Conservation (phyloP, 139 green algal genomes). For the Nannochloris sp. region DNA sequence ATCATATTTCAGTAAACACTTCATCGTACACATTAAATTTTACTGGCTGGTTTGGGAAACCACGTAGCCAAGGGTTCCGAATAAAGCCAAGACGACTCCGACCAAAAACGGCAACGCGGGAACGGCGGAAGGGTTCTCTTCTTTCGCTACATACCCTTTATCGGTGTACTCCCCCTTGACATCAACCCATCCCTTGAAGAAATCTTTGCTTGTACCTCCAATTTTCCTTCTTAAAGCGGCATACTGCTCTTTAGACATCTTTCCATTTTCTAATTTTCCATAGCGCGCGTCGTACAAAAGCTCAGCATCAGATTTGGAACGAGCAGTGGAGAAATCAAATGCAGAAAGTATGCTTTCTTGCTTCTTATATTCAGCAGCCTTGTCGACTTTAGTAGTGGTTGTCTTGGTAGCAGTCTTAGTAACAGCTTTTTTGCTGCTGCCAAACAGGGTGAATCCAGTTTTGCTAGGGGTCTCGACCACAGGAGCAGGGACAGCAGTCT, state of each 20-base stretch:
- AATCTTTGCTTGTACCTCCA: conserved; percentile 35
- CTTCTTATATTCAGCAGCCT: conserved; percentile 24
- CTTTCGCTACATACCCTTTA: conserved; percentile 32
- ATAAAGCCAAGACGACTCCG: conserved; percentile 39
- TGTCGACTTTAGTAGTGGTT: conserved; percentile 7
- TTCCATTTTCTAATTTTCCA: conserved; percentile 42
- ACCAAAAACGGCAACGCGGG: conserved; percentile 53
- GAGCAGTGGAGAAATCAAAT: conserved; percentile 51
- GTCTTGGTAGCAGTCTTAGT: not conserved
- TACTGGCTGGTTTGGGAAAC: conserved; percentile 34
- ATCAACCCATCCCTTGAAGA: conserved; percentile 56
- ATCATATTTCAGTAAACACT: not conserved
- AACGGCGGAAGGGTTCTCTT: conserved; percentile 24
- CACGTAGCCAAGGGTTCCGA: conserved; percentile 40
- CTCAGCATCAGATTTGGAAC: conserved; percentile 44
- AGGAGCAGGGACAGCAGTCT: not conserved
- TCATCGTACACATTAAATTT: not conserved
- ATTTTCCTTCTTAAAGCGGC: conserved; percentile 44
- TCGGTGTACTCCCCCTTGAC: conserved; percentile 54
- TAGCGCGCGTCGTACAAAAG: conserved; percentile 66
- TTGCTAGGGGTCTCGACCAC: not conserved
- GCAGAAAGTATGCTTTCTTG: conserved; percentile 17
- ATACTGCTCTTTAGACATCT: conserved; percentile 48
- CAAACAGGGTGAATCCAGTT: not conserved
- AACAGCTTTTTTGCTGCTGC: not conserved